A percentile compares a stretch with the other conserved stretches of the same genome.
phyloP scores from a whole-genome alignment of 306 rosid genomes.

The Dalbergia oliveri region DNA sequence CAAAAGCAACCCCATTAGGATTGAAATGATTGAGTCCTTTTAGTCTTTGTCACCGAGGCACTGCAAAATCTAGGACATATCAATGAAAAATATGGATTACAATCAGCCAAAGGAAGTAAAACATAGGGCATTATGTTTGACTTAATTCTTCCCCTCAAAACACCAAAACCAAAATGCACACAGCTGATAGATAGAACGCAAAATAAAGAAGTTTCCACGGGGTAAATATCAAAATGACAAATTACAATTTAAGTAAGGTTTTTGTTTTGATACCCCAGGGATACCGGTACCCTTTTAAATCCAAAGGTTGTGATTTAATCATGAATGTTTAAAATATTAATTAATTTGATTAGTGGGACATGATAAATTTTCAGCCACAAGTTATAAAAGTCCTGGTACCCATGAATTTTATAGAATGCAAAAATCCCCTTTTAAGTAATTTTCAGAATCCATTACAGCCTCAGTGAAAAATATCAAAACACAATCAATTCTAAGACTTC shows the following conservation, averaged over 20 bases:
- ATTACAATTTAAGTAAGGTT: background rate
- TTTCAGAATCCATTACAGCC: background rate
- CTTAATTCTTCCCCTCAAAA: background rate
- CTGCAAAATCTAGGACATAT: constrained; percentile 62
- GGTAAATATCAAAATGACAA: too few relatives aligned
- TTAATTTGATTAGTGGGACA: too few relatives aligned
- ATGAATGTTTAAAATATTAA: too few relatives aligned
- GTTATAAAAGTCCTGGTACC: too few relatives aligned
- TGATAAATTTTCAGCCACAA: too few relatives aligned
- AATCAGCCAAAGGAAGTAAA: constrained; percentile 46
- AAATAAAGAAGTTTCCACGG: too few relatives aligned
- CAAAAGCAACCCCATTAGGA: constrained; percentile 49
- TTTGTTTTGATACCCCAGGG: too few relatives aligned
- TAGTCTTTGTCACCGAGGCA: constrained; percentile 67
- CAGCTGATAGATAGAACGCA: background rate
- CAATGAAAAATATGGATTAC: constrained; percentile 50
- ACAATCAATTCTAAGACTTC: constrained; percentile 8
- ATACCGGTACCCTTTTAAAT: too few relatives aligned
- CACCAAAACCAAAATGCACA: background rate
- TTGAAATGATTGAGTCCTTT: constrained; percentile 50
- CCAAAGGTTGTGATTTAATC: too few relatives aligned
- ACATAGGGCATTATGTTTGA: constrained; percentile 26
- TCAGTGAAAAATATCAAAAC: background rate
- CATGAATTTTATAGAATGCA: too few relatives aligned
- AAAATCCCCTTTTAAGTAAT: too few relatives aligned